Evolutionary conservation across 805 yeast genomes (phyloP).

Genomic region (Lachancea sp.): DNA sequence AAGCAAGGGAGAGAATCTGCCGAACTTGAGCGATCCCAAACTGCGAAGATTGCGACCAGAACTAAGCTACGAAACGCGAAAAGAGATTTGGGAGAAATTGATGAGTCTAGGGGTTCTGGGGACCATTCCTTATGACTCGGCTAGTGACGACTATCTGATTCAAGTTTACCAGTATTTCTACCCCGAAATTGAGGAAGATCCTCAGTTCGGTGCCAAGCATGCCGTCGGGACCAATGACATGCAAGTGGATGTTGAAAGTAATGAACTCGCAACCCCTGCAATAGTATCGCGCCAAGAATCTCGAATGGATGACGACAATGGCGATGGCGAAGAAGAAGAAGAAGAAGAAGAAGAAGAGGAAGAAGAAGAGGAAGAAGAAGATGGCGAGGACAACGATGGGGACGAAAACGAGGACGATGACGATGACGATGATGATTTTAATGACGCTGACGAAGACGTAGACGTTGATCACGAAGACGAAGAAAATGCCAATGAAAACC

Average conservation of each 20-base stretch:
- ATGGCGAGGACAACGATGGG: conserved; percentile 9
- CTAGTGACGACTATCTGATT: conserved; percentile 27
- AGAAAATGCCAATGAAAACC: neutral
- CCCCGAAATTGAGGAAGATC: conserved; percentile 12
- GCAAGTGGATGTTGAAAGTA: conserved; percentile 4
- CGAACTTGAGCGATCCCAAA: neutral
- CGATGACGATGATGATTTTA: too few relatives aligned
- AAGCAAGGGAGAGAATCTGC: conserved; percentile 8
- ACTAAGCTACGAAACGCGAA: conserved; percentile 18
- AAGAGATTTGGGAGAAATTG: conserved; percentile 30
- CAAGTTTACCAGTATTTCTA: conserved; percentile 30
- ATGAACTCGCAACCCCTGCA: conserved; percentile 9
- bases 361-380: conserved; percentile 7
- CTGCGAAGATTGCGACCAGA: conserved; percentile 7
- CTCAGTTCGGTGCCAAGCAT: neutral
- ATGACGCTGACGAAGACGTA: conserved; percentile 11
- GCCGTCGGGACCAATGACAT: neutral
- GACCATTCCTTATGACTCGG: conserved; percentile 26
- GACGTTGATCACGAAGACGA: conserved; percentile 8
- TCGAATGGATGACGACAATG: conserved; percentile 10
- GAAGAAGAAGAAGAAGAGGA: conserved; percentile 2
- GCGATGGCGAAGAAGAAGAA: conserved; percentile 8
- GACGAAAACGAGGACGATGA: conserved; percentile 13
- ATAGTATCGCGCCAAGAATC: conserved; percentile 1
- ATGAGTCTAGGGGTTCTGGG: conserved; percentile 30